Evolutionary conservation across 208 protist genomes (phyloP).

Genomic region (Strigomonas galati): DNA sequence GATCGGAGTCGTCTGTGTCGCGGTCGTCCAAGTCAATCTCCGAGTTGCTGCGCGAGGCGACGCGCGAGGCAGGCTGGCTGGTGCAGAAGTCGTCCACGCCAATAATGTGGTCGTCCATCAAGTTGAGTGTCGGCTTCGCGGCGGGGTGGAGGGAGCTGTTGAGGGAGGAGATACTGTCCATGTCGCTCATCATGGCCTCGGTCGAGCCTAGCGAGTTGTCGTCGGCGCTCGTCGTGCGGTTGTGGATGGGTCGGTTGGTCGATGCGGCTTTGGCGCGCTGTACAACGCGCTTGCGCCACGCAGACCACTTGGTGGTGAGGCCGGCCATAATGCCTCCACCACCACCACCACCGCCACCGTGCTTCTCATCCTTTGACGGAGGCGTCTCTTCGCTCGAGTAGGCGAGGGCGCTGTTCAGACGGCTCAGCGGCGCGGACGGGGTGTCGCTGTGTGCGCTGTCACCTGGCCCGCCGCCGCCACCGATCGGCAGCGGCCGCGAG

Average conservation of each 20-base stretch:
- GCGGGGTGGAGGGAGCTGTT: background rate
- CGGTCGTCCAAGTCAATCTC: conserved; percentile 15
- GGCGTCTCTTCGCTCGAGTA: too few species aligned
- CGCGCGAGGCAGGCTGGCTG: conserved; percentile 18
- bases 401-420: too few species aligned
- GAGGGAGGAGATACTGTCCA: background rate
- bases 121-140: conserved; percentile 31
- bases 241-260: too few species aligned
- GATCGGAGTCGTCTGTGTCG: background rate
- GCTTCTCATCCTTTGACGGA: too few species aligned
- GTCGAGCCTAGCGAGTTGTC: too few species aligned
- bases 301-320: background rate
- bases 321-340: too few species aligned
- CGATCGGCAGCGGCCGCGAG: too few species aligned
- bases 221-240: too few species aligned
- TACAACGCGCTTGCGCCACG: background rate
- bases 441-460: background rate
- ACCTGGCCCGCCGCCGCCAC: background rate
- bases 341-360: too few species aligned
- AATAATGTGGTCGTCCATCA: conserved; percentile 62
- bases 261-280: background rate
- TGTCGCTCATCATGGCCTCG: too few species aligned
- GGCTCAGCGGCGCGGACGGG: background rate
- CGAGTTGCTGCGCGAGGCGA: conserved; percentile 15
- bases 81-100: conserved; percentile 58